Evolutionary conservation across 1,139 yeast species (phyloP).

Genomic region (Blastobotrys indianensis): DNA sequence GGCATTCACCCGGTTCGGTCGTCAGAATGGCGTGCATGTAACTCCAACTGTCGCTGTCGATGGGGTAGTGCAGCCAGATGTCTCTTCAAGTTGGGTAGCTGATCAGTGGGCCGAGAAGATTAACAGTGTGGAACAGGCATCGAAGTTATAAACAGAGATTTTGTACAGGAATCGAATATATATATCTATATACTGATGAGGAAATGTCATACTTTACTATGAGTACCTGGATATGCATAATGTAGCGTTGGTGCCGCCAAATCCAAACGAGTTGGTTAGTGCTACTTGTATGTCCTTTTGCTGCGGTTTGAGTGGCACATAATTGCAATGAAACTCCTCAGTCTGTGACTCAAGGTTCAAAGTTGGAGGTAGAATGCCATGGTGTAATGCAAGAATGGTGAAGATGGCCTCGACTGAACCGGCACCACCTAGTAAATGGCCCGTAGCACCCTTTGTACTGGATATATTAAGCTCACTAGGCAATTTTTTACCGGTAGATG

Average conservation of each 20-base stretch:
- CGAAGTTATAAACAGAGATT: too few species aligned
- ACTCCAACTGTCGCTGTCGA: slow-evolving; percentile 78
- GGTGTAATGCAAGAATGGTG: slow-evolving; percentile 59
- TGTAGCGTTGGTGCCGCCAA: slow-evolving; percentile 93
- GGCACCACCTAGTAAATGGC: slow-evolving; percentile 93
- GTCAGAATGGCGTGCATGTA: slow-evolving; percentile 76
- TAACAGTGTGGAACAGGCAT: slow-evolving; percentile 10
- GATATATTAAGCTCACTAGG: slow-evolving; percentile 44
- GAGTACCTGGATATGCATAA: not conserved
- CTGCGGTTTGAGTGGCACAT: slow-evolving; percentile 48
- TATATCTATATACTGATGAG: not conserved
- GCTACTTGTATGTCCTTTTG: slow-evolving; percentile 47
- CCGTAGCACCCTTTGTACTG: slow-evolving; percentile 87
- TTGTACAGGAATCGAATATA: not conserved
- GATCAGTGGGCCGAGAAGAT: slow-evolving; percentile 31
- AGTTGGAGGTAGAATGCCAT: slow-evolving; percentile 69
- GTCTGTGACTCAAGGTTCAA: slow-evolving; percentile 50
- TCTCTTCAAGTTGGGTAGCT: slow-evolving; percentile 37
- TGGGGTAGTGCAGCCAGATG: slow-evolving; percentile 48
- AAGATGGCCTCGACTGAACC: slow-evolving; percentile 91
- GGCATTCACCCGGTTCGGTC: slow-evolving; percentile 63
- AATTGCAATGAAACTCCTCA: slow-evolving; percentile 50
- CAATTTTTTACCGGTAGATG: slow-evolving; percentile 25
- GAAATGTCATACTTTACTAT: not conserved
- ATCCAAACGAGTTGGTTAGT: slow-evolving; percentile 87